Conservation (phyloP, 139 green algal genomes). For the Trebouxia sp. region DNA sequence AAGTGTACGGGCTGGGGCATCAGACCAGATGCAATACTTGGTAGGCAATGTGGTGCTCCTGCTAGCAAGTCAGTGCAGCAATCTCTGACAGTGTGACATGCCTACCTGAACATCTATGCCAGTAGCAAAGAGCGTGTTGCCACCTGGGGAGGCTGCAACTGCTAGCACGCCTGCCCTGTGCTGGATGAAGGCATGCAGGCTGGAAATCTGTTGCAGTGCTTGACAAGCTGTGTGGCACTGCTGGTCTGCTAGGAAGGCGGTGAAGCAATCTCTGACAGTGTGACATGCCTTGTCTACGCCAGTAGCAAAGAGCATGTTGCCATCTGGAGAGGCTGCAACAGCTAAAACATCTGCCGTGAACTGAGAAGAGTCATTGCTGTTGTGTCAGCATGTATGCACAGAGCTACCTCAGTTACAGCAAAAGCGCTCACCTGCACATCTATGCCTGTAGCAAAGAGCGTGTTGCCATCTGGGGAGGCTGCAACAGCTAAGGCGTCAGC, state of each 20-base stretch:
- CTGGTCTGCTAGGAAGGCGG: no score
- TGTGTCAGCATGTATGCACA: neutral
- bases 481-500: constrained; percentile 85
- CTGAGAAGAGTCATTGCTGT: neutral
- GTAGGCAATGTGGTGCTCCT: no score
- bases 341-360: neutral
- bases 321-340: constrained; percentile 49
- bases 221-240: no score
- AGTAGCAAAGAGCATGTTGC: constrained; percentile 74
- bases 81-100: no score
- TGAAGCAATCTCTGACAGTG: no score
- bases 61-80: no score
- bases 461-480: constrained; percentile 61
- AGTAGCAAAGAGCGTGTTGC: constrained; percentile 74
- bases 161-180: constrained; percentile 83
- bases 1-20: constrained; percentile 66
- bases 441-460: constrained; percentile 84
- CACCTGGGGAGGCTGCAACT: constrained; percentile 69
- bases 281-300: constrained; percentile 91
- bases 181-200: constrained; percentile 61
- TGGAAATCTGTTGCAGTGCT: constrained; percentile 75
- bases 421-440: constrained; percentile 74
- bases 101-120: constrained; percentile 82
- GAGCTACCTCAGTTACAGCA: no score
- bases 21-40: constrained; percentile 77